Percentiles rank a stretch among this genome's conserved stretches.
Conservation (phyloP, 257 asterid genomes). For the Solanum sparsipilum region DNA sequence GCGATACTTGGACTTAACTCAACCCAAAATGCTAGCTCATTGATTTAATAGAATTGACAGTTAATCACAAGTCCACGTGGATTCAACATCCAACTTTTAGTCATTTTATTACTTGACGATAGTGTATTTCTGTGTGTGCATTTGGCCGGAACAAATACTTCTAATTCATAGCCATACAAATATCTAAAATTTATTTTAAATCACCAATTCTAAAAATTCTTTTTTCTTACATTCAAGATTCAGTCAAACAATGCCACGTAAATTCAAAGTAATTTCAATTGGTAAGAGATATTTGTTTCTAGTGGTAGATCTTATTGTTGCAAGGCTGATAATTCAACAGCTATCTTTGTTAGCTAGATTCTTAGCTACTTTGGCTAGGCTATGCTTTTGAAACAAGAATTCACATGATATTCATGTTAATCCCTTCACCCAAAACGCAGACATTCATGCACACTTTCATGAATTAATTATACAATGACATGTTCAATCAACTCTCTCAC, state of each 20-base stretch:
- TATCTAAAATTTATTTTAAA: no score
- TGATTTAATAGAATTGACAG: neutral
- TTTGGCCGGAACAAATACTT: no score
- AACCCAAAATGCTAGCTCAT: no score
- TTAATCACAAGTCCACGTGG: neutral
- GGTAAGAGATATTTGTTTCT: neutral
- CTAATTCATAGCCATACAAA: no score
- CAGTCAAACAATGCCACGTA: neutral
- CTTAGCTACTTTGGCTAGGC: neutral
- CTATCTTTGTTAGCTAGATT: neutral
- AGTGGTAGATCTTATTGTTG: neutral
- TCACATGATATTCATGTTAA: constrained; percentile 12
- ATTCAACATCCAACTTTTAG: neutral
- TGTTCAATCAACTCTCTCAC: constrained; percentile 1
- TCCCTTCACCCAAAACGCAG: neutral
- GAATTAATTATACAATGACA: neutral
- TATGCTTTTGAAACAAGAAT: neutral
- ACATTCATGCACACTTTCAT: neutral
- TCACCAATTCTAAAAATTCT: no score
- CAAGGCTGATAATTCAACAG: neutral
- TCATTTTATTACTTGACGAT: neutral
- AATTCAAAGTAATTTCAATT: neutral
- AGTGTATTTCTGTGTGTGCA: neutral
- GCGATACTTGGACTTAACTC: no score
- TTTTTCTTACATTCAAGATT: neutral